Evolutionary conservation across 768 basidiomycete species (phyloP).

Genomic region (Amanita polypyramis): DNA sequence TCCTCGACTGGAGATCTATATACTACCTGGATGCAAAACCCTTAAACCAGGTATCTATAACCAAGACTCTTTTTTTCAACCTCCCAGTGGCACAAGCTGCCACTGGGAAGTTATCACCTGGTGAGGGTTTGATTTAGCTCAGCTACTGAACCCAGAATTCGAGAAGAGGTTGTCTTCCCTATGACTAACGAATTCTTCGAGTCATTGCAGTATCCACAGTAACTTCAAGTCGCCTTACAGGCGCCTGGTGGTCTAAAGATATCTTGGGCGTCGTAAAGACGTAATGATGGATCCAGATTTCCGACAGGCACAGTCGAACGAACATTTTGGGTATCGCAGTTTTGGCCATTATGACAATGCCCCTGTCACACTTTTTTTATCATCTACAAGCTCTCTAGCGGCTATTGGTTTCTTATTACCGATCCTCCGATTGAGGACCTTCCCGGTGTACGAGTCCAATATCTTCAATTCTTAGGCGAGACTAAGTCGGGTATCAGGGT

Average conservation of each 20-base stretch:
- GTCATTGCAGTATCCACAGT: slow-evolving; percentile 60
- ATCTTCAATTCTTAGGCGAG: background rate
- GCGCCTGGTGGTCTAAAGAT: slow-evolving; percentile 56
- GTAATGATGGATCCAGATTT: slow-evolving; percentile 33
- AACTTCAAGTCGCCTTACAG: slow-evolving; percentile 65
- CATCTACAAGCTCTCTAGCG: slow-evolving; percentile 58
- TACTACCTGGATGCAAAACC: slow-evolving; percentile 58
- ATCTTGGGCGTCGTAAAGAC: background rate
- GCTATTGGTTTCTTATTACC: slow-evolving; percentile 70
- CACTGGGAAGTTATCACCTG: slow-evolving; percentile 53
- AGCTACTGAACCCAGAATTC: background rate
- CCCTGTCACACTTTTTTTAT: slow-evolving; percentile 47
- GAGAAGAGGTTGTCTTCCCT: background rate
- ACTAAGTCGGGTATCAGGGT: slow-evolving; percentile 26
- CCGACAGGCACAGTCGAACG: slow-evolving; percentile 70
- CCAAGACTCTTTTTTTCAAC: slow-evolving; percentile 10
- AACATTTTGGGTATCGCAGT: slow-evolving; percentile 50
- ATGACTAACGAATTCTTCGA: slow-evolving; percentile 18
- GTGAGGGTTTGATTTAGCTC: no score
- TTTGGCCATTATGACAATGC: slow-evolving; percentile 57
- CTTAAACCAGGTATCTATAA: slow-evolving; percentile 49
- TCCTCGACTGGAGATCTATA: slow-evolving; percentile 66
- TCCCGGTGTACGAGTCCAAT: slow-evolving; percentile 43
- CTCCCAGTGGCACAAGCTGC: slow-evolving; percentile 58
- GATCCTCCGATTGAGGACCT: slow-evolving; percentile 59